Evolutionary conservation across 1,139 yeast genomes (phyloP).

Genomic region (Eremothecium coryli): DNA sequence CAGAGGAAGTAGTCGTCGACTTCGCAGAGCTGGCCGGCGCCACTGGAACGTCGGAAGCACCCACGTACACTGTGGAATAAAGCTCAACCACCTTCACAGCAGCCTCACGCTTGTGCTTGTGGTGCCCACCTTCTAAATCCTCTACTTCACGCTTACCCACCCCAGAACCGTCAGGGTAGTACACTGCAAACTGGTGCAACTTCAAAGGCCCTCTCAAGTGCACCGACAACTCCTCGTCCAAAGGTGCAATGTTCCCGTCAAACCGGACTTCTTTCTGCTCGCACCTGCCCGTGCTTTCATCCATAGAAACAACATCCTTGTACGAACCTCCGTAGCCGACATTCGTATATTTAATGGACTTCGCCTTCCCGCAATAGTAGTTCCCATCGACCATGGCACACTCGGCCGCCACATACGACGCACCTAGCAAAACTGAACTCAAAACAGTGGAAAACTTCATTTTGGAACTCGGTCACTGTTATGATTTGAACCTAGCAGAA

Average conservation of each 20-base stretch:
- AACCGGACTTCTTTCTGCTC: conserved; percentile 43
- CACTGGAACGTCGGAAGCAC: conserved; percentile 7
- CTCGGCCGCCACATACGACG: conserved; percentile 29
- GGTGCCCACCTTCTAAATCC: conserved; percentile 13
- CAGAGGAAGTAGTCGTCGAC: conserved; percentile 13
- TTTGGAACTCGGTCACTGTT: no score
- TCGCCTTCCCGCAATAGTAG: conserved; percentile 68
- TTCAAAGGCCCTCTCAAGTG: conserved; percentile 92
- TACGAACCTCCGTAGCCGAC: conserved; percentile 79
- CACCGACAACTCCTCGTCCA: conserved; percentile 81
- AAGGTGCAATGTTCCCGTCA: conserved; percentile 71
- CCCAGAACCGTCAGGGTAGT: conserved; percentile 39
- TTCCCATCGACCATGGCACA: conserved; percentile 54
- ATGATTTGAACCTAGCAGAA: background rate
- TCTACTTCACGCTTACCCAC: conserved; percentile 29
- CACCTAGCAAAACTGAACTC: conserved; percentile 19
- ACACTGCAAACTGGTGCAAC: conserved; percentile 71
- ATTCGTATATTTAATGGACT: conserved; percentile 57
- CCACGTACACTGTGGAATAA: conserved; percentile 62
- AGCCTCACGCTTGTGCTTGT: conserved; percentile 25
- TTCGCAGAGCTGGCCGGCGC: conserved; percentile 10
- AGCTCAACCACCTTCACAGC: conserved; percentile 58
- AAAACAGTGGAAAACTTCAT: conserved; percentile 24
- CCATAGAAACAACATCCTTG: conserved; percentile 61
- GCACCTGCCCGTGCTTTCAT: conserved; percentile 57